Conservation (phyloP, 2,329 filamentous ascomycete genomes). For the Penicillium sp. region DNA sequence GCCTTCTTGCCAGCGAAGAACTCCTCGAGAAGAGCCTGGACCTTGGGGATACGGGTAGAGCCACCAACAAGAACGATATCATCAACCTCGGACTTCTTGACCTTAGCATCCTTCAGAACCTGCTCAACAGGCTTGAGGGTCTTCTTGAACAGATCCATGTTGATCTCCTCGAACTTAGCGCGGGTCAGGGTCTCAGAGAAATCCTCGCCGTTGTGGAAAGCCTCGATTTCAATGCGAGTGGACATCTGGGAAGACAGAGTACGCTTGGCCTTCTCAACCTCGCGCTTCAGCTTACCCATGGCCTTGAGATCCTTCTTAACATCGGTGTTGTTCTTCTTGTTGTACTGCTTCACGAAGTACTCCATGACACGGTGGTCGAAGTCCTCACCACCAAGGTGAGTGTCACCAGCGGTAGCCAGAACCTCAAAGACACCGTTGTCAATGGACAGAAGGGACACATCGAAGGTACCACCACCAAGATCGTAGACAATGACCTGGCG, state of each 20-base stretch:
- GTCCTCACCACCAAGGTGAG: slow-evolving; percentile 96
- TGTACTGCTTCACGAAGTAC: slow-evolving; percentile 95
- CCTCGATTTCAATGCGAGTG: slow-evolving; percentile 92
- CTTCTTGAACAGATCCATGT: slow-evolving; percentile 99
- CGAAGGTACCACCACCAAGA: slow-evolving; percentile 90
- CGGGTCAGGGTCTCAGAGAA: slow-evolving; percentile 98
- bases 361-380: slow-evolving; percentile 98
- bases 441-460: slow-evolving; percentile 89
- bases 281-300: slow-evolving; percentile 99
- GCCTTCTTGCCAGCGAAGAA: slow-evolving; percentile 95
- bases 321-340: slow-evolving; percentile 95
- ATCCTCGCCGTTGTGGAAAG: slow-evolving; percentile 93
- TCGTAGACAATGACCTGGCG: slow-evolving; percentile 91
- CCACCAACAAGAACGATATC: slow-evolving; percentile 98
- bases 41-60: slow-evolving; percentile 99
- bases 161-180: slow-evolving; percentile 99
- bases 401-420: slow-evolving; percentile 91
- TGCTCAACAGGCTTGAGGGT: slow-evolving; percentile 98
- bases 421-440: slow-evolving; percentile 94
- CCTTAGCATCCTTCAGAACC: slow-evolving; percentile 96
- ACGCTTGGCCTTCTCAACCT: slow-evolving; percentile 99
- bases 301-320: slow-evolving; percentile 93
- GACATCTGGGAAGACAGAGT: slow-evolving; percentile 93
- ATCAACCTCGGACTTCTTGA: slow-evolving; percentile 91
- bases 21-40: slow-evolving; percentile 89